A percentile compares a stretch with the other conserved stretches of the same genome.
Evolutionary conservation across 2,329 filamentous ascomycete species (phyloP).

Genomic region (Ilyonectria destructans): DNA sequence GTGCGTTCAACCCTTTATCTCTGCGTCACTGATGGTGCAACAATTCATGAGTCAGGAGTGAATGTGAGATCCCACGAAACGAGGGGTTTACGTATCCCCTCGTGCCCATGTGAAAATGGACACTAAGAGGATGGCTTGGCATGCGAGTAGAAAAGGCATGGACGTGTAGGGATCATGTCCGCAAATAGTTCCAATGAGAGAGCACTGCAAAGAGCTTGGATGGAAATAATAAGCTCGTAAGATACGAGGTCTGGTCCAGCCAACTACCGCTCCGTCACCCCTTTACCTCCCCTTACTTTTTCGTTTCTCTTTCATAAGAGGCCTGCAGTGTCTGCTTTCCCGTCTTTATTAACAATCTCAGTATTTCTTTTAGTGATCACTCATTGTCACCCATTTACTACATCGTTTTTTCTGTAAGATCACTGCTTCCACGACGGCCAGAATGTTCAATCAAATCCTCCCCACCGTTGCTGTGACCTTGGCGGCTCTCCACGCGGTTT

Average conservation of each 20-base stretch:
- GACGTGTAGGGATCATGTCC: not conserved
- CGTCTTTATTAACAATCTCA: not conserved
- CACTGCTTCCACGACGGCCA: not conserved
- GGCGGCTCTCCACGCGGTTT: slow-evolving; percentile 52
- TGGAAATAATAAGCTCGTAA: not conserved
- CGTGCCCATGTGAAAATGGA: not conserved
- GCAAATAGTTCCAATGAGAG: not conserved
- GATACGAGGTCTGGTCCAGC: slow-evolving; percentile 18
- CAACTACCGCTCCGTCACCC: not conserved
- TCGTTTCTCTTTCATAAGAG: not conserved
- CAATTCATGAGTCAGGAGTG: not conserved
- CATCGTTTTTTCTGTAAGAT: not conserved
- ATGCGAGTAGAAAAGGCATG: not conserved
- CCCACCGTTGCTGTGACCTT: slow-evolving; percentile 20
- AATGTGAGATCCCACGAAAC: not conserved
- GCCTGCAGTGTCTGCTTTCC: not conserved
- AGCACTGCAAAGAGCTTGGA: not conserved
- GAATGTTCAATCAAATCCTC: slow-evolving; percentile 16
- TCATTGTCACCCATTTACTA: not conserved
- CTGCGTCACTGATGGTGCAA: not conserved
- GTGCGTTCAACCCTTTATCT: too few species aligned
- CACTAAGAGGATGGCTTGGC: not conserved
- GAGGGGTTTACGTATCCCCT: not conserved
- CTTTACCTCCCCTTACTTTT: not conserved
- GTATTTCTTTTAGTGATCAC: not conserved